These are phyloP conservation scores for Sesbania bispinosa DNA, from an alignment of 306 rosid genomes.

Conservation along the genomic window DNA sequence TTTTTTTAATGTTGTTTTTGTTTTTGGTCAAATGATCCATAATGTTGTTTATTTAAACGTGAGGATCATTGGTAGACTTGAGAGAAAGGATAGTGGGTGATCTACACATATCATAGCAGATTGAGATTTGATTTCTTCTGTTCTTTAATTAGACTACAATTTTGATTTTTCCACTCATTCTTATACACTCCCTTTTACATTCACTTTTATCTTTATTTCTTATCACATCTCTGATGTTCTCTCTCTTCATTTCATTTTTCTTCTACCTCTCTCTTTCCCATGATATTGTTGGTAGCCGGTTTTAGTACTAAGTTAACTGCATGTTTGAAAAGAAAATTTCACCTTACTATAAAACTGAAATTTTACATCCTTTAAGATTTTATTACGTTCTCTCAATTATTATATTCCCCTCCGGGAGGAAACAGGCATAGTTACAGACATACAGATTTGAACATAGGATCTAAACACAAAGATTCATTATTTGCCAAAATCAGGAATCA, in stretches of 20 bases:
- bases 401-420: neutral
- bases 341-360: too few species aligned
- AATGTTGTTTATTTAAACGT: neutral
- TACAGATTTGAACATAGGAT: neutral
- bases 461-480: conserved; percentile 7
- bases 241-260: too few species aligned
- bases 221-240: too few species aligned
- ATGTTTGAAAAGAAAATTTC: too few species aligned
- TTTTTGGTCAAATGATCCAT: too few species aligned
- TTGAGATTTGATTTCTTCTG: neutral
- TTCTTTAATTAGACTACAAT: neutral
- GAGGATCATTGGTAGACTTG: neutral
- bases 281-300: neutral
- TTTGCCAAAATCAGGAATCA: conserved; percentile 2
- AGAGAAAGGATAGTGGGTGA: neutral
- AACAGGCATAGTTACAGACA: neutral
- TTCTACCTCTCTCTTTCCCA: neutral
- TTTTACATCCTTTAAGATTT: too few species aligned
- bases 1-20: neutral
- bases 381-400: neutral
- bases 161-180: too few species aligned
- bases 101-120: neutral
- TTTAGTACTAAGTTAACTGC: neutral
- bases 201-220: too few species aligned
- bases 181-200: too few species aligned